Evolutionary conservation across 805 yeast genomes (phyloP).

Genomic region (Wickerhamiella kurtzmanii): DNA sequence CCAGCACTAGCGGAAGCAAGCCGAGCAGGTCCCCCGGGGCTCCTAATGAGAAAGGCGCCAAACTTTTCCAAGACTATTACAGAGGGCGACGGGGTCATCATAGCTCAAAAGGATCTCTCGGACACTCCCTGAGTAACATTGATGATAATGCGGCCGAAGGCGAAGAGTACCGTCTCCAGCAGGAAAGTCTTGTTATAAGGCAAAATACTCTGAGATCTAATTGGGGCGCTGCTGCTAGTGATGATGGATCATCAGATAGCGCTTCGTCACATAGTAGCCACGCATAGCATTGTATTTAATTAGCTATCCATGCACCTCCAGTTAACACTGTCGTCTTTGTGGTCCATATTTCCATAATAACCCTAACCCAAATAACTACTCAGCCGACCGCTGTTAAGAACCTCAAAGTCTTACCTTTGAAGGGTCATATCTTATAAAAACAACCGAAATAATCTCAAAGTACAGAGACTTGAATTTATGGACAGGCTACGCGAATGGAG

Average conservation of each 20-base stretch:
- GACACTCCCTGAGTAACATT: neutral
- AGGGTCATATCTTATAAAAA: no score
- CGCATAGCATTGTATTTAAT: no score
- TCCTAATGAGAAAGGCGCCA: neutral
- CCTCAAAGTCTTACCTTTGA: no score
- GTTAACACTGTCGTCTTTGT: no score
- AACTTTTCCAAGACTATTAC: neutral
- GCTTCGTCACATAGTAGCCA: neutral
- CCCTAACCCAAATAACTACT: no score
- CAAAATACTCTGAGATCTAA: neutral
- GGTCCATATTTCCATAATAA: no score
- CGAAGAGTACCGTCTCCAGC: neutral
- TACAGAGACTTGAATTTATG: no score
- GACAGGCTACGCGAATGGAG: no score
- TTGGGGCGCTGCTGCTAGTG: constrained; percentile 1
- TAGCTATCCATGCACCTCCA: no score
- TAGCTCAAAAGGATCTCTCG: neutral
- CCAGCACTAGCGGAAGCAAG: neutral
- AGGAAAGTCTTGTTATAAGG: neutral
- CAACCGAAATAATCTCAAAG: no score
- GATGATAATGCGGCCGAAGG: neutral
- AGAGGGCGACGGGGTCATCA: neutral
- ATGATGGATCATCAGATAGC: neutral
- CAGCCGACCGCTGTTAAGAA: no score
- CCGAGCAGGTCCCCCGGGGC: neutral